Conservation (phyloP, 345 rosid genomes). For the Turritis glabra region DNA sequence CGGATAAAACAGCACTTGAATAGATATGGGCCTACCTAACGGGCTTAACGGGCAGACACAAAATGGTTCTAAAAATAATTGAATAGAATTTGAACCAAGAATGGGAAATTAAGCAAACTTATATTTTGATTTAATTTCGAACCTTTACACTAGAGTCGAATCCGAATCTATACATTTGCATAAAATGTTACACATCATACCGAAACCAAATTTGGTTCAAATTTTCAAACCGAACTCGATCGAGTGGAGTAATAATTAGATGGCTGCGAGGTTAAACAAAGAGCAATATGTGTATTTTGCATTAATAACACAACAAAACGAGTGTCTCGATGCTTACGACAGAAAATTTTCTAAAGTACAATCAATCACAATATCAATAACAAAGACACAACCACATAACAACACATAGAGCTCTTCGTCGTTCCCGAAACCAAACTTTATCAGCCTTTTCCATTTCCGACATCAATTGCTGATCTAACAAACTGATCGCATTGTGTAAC, state of each 20-base stretch:
- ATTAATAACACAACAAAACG: constrained; percentile 20
- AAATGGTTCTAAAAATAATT: not conserved
- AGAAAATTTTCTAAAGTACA: constrained; percentile 8
- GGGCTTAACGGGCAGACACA: not conserved
- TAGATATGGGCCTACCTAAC: not conserved
- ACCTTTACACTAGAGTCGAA: not conserved
- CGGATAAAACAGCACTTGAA: not conserved
- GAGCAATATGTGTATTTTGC: constrained; percentile 29
- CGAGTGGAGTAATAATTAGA: not conserved
- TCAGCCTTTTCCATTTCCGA: constrained; percentile 70
- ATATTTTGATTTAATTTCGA: not conserved
- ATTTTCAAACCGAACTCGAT: not conserved
- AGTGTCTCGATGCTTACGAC: constrained; percentile 20
- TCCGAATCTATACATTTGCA: not conserved
- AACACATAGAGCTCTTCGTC: constrained; percentile 20
- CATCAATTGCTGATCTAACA: constrained; percentile 65
- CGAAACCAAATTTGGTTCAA: not conserved
- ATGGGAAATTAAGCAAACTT: not conserved
- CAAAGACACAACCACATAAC: constrained; percentile 10
- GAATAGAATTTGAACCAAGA: not conserved
- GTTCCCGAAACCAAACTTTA: constrained; percentile 6
- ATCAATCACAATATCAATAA: constrained; percentile 18
- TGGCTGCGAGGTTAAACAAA: constrained; percentile 9
- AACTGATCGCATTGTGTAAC: constrained; percentile 67
- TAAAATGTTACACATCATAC: not conserved